These are phyloP conservation scores for Cryphonectria carpinicola DNA, from an alignment of 2,329 filamentous ascomycete genomes.

Conservation along the genomic window DNA sequence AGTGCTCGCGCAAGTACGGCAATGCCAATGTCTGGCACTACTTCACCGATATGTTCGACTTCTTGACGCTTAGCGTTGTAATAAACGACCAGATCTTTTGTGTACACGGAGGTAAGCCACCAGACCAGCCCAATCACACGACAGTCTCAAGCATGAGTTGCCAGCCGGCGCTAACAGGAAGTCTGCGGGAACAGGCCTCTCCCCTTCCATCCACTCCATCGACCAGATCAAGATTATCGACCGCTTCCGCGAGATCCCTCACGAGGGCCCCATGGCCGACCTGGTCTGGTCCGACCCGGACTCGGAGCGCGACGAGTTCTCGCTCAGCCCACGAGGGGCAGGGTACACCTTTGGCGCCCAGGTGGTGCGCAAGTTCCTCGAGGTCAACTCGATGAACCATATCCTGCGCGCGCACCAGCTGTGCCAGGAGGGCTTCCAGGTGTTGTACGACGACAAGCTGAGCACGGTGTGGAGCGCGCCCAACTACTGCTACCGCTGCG, in stretches of 20 bases:
- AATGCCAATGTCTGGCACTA: slow-evolving; percentile 99
- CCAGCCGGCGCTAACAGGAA: slow-evolving; percentile 13
- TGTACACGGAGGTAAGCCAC: slow-evolving; percentile 79
- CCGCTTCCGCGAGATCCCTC: slow-evolving; percentile 96
- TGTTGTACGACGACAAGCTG: slow-evolving; percentile 90
- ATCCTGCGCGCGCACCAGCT: slow-evolving; percentile 98
- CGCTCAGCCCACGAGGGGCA: slow-evolving; percentile 86
- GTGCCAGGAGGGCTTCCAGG: slow-evolving; percentile 96
- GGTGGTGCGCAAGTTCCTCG: slow-evolving; percentile 96
- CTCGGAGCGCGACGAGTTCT: slow-evolving; percentile 96
- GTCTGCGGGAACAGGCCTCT: slow-evolving; percentile 61
- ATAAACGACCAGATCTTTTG: slow-evolving; percentile 99
- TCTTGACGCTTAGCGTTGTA: slow-evolving; percentile 92
- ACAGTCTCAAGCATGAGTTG: slow-evolving; percentile 5
- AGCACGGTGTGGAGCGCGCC: slow-evolving; percentile 98
- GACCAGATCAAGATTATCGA: slow-evolving; percentile 99
- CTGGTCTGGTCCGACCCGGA: slow-evolving; percentile 98
- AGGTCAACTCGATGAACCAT: slow-evolving; percentile 97
- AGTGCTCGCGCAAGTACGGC: slow-evolving; percentile 96
- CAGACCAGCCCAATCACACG: background rate
- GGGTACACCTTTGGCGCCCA: slow-evolving; percentile 98
- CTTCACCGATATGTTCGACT: slow-evolving; percentile 99
- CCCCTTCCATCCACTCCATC: slow-evolving; percentile 92
- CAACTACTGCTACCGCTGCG: slow-evolving; percentile 94
- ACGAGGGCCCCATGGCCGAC: slow-evolving; percentile 99